Percentiles rank a stretch among this genome's conserved stretches.
Conservation (phyloP, 129 eudicot genomes). For the Lactuca saligna region DNA sequence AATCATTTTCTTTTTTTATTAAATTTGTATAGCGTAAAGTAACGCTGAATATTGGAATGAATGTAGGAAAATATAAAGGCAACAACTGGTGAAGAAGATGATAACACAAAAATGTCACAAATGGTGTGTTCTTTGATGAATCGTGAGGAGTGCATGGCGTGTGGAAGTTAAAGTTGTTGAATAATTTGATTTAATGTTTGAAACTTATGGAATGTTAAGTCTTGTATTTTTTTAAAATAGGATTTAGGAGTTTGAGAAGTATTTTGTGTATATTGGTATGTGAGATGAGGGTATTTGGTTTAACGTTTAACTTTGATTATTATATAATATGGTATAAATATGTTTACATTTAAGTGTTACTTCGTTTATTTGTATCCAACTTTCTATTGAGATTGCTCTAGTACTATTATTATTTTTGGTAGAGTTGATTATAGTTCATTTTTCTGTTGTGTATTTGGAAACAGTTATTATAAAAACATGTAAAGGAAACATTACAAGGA, state of each 20-base stretch:
- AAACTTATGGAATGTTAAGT: background rate
- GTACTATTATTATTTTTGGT: background rate
- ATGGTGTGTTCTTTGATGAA: conserved; percentile 86
- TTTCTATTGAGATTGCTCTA: too few relatives aligned
- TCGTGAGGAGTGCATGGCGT: conserved; percentile 82
- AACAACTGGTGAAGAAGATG: conserved; percentile 41
- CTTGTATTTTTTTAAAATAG: background rate
- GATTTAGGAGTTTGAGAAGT: conserved; percentile 6
- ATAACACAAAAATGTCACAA: conserved; percentile 65
- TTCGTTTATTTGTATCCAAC: too few relatives aligned
- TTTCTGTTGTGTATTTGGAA: too few relatives aligned
- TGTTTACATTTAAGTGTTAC: background rate
- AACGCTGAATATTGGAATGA: background rate
- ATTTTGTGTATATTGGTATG: conserved; percentile 22
- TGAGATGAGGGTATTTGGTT: background rate
- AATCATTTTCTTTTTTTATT: background rate
- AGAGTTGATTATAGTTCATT: too few relatives aligned
- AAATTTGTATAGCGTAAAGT: background rate
- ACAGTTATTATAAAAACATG: too few relatives aligned
- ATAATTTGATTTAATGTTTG: background rate
- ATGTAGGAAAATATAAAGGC: conserved; percentile 59
- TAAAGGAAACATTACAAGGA: too few relatives aligned
- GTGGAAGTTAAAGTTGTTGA: conserved; percentile 53
- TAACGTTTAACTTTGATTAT: conserved; percentile 11
- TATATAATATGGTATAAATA: background rate